These are phyloP conservation scores for Xerocomellus intermedius DNA, from an alignment of 768 basidiomycete species.

Conservation along the genomic window DNA sequence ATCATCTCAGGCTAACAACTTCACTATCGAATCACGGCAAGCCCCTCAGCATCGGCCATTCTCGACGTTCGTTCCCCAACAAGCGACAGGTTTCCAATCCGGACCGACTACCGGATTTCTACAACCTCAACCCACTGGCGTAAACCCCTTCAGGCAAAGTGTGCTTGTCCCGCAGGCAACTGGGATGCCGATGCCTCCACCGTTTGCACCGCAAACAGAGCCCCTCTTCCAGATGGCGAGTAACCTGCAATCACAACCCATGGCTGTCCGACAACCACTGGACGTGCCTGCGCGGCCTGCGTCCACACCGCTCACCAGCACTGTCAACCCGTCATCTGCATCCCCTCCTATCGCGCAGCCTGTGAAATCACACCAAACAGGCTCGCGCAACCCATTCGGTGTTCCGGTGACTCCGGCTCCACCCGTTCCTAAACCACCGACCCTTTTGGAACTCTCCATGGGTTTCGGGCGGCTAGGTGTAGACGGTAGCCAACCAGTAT, in stretches of 20 bases:
- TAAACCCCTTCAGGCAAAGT: slow-evolving; percentile 85
- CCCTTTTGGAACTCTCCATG: slow-evolving; percentile 75
- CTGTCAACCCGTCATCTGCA: slow-evolving; percentile 26
- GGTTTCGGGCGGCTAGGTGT: slow-evolving; percentile 35
- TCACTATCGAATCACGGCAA: slow-evolving; percentile 37
- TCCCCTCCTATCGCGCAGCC: slow-evolving; percentile 55
- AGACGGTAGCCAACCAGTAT: slow-evolving; percentile 30
- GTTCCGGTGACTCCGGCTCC: slow-evolving; percentile 58
- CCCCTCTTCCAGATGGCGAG: slow-evolving; percentile 10
- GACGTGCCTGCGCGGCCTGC: slow-evolving; percentile 57
- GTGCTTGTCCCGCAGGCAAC: slow-evolving; percentile 66
- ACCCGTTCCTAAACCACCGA: slow-evolving; percentile 74
- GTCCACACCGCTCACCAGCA: slow-evolving; percentile 65
- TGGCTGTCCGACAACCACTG: slow-evolving; percentile 5
- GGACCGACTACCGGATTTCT: slow-evolving; percentile 48
- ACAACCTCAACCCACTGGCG: slow-evolving; percentile 55
- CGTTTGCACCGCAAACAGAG: slow-evolving; percentile 5
- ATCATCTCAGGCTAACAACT: slow-evolving; percentile 13
- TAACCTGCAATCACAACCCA: slow-evolving; percentile 13
- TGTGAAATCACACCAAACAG: slow-evolving; percentile 86
- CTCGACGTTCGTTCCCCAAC: slow-evolving; percentile 54
- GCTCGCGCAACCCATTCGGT: slow-evolving; percentile 94
- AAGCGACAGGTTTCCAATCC: slow-evolving; percentile 44
- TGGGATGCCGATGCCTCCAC: slow-evolving; percentile 37
- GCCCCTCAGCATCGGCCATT: slow-evolving; percentile 51